A percentile compares a stretch with the other conserved stretches of the same genome.
These are phyloP conservation scores for Phytophthora pluvialis DNA, from an alignment of 352 stramenopile species.

Conservation along the genomic window DNA sequence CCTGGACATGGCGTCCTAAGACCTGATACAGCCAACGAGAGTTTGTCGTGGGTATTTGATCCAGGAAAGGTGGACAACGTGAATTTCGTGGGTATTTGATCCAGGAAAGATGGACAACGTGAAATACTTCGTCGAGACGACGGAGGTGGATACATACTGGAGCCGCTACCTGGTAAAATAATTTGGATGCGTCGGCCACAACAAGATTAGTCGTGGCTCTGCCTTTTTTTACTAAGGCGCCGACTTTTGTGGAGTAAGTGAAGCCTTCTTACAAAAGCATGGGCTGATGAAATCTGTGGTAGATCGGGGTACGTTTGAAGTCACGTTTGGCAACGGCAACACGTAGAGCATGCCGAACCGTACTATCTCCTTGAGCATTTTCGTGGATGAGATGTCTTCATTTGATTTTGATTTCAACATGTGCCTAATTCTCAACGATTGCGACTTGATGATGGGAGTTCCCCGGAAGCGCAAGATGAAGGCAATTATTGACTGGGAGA, in stretches of 20 bases:
- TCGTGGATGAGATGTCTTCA: slow-evolving; percentile 13
- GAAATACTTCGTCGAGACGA: not conserved
- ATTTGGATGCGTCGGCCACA: not conserved
- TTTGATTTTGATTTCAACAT: slow-evolving; percentile 15
- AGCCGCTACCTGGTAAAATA: slow-evolving; percentile 3
- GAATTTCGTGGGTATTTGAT: too few relatives aligned
- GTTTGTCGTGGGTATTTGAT: too few relatives aligned
- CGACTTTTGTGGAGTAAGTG: slow-evolving; percentile 4
- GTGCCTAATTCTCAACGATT: slow-evolving; percentile 3
- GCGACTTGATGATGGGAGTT: slow-evolving; percentile 12
- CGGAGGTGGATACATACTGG: not conserved
- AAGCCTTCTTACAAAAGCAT: not conserved
- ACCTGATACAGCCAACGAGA: too few relatives aligned
- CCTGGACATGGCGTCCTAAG: slow-evolving; percentile 6
- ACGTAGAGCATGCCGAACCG: not conserved
- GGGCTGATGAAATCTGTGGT: not conserved
- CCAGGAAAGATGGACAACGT: too few relatives aligned
- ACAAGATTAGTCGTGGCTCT: not conserved
- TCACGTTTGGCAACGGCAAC: slow-evolving; percentile 7
- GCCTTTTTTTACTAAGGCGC: slow-evolving; percentile 3
- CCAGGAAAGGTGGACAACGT: too few relatives aligned
- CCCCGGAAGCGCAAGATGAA: slow-evolving; percentile 16
- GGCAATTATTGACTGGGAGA: slow-evolving; percentile 5
- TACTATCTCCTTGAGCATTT: not conserved
- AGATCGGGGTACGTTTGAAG: slow-evolving; percentile 3